These are phyloP conservation scores for Phytophthora idaei DNA, from an alignment of 352 stramenopile genomes.

Conservation along the genomic window DNA sequence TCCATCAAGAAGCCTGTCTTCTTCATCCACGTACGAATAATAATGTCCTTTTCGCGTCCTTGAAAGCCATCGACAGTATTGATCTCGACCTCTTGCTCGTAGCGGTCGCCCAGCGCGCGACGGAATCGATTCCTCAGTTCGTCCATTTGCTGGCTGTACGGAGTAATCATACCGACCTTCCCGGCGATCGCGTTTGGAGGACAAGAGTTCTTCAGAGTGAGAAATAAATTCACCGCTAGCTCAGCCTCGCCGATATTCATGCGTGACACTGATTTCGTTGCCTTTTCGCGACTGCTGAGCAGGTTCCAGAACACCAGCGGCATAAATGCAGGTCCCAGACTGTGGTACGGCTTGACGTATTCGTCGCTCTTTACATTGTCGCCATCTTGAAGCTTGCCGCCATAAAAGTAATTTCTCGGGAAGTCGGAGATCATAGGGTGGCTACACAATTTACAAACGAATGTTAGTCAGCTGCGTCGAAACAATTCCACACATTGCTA, in stretches of 20 bases:
- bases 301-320: slow-evolving; percentile 90
- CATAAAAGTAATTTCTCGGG: slow-evolving; percentile 86
- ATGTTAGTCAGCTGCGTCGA: slow-evolving; percentile 11
- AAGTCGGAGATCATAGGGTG: slow-evolving; percentile 88
- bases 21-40: slow-evolving; percentile 72
- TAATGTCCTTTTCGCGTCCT: slow-evolving; percentile 92
- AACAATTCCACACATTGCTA: background rate
- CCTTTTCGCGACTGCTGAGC: slow-evolving; percentile 72
- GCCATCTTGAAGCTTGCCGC: slow-evolving; percentile 82
- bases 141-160: slow-evolving; percentile 92
- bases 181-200: slow-evolving; percentile 73
- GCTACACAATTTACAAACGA: slow-evolving; percentile 28
- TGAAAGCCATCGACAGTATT: slow-evolving; percentile 94
- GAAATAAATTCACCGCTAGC: slow-evolving; percentile 87
- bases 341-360: slow-evolving; percentile 84
- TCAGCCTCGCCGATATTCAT: slow-evolving; percentile 83
- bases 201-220: slow-evolving; percentile 87
- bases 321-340: slow-evolving; percentile 70
- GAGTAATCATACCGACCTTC: slow-evolving; percentile 90
- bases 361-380: slow-evolving; percentile 70
- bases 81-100: slow-evolving; percentile 88
- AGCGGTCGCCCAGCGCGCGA: slow-evolving; percentile 64
- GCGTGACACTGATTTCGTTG: slow-evolving; percentile 77
- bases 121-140: slow-evolving; percentile 71
- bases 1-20: background rate